phyloP scores from a whole-genome alignment of 2,329 filamentous ascomycete species.

The Xylaria sp. region DNA sequence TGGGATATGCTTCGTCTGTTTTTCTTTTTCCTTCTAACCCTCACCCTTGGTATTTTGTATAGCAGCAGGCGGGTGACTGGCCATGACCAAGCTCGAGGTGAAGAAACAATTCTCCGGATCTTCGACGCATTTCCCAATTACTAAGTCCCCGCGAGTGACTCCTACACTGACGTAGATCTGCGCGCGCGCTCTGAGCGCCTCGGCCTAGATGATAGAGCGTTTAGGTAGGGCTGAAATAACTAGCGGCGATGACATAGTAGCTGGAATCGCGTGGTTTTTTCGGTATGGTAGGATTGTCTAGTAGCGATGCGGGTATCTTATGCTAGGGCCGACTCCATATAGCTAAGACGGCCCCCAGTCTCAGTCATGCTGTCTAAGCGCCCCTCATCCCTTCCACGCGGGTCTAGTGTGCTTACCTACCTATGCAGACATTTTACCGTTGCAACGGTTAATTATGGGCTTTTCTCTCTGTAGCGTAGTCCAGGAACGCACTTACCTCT shows the following conservation, averaged over 20 bases:
- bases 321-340: background rate
- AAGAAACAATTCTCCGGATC: too few relatives aligned
- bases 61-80: background rate
- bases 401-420: constrained; percentile 10
- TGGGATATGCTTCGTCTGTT: background rate
- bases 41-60: background rate
- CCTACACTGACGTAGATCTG: background rate
- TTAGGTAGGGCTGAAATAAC: constrained; percentile 7
- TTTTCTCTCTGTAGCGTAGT: constrained; percentile 4
- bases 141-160: background rate
- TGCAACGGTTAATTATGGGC: constrained; percentile 31
- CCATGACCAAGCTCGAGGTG: constrained; percentile 1
- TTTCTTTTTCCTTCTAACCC: background rate
- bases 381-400: constrained; percentile 10
- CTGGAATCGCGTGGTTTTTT: background rate
- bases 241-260: constrained; percentile 13
- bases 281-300: background rate
- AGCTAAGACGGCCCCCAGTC: background rate
- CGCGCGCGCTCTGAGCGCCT: background rate
- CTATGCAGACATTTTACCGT: background rate
- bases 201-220: background rate
- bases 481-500: background rate
- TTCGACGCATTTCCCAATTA: constrained; percentile 4
- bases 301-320: background rate
- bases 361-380: constrained; percentile 33